A percentile compares a stretch with the other conserved stretches of the same genome.
These are phyloP conservation scores for Phyllosticta citriasiana DNA, from an alignment of 2,329 filamentous ascomycete genomes.

Conservation along the genomic window DNA sequence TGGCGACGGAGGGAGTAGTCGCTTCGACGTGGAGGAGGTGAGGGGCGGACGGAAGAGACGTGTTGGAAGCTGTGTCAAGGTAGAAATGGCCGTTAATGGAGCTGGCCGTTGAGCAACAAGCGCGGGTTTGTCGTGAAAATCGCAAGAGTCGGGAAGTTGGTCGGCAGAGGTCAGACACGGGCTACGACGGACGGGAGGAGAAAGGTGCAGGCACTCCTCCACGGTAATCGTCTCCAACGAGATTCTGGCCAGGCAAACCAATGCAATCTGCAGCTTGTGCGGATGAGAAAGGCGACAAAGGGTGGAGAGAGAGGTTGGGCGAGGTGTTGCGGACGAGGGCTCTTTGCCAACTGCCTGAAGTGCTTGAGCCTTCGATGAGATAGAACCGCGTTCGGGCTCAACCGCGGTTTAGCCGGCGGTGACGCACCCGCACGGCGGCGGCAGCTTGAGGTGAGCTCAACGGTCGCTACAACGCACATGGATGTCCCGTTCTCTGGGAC, in stretches of 20 bases:
- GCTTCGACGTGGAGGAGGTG: not conserved
- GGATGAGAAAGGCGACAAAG: constrained; percentile 4
- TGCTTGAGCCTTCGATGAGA: constrained; percentile 12
- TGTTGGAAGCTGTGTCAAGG: constrained; percentile 2
- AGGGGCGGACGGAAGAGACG: not conserved
- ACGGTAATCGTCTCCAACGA: not conserved
- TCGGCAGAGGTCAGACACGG: constrained; percentile 1
- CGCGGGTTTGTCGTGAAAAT: constrained; percentile 2
- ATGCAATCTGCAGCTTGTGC: constrained; percentile 2
- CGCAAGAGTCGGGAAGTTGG: not conserved
- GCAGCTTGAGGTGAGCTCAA: too few relatives aligned
- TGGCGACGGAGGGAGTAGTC: not conserved
- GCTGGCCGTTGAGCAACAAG: not conserved
- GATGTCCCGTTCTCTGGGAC: too few relatives aligned
- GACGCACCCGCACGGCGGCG: not conserved
- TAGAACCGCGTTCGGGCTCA: not conserved
- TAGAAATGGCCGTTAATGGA: not conserved
- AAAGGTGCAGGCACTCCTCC: constrained; percentile 12
- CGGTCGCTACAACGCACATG: too few relatives aligned
- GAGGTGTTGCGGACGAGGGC: constrained; percentile 13
- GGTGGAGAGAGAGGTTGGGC: constrained; percentile 5
- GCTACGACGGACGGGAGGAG: constrained; percentile 8
- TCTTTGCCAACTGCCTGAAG: constrained; percentile 4
- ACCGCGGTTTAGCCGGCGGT: not conserved
- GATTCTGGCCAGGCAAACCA: not conserved